These are phyloP conservation scores for Voacanga thouarsii DNA, from an alignment of 257 asterid genomes.

Conservation along the genomic window DNA sequence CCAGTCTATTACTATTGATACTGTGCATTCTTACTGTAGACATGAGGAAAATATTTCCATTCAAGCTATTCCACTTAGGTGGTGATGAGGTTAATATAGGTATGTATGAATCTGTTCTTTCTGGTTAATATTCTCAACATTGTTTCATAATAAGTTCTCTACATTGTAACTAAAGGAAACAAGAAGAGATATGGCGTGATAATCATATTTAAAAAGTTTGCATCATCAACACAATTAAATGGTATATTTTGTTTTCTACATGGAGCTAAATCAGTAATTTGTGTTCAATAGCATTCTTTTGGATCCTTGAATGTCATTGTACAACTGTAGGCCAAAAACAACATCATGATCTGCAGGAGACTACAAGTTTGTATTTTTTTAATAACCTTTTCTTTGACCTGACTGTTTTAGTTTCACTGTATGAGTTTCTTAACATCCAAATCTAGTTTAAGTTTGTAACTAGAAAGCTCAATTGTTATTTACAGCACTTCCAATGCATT, in stretches of 20 bases:
- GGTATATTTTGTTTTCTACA: background rate
- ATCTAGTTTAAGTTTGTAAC: background rate
- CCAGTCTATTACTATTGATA: slow-evolving; percentile 15
- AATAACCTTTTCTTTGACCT: background rate
- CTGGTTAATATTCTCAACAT: background rate
- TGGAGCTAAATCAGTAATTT: background rate
- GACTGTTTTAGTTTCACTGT: background rate
- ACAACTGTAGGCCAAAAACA: background rate
- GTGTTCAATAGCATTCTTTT: background rate
- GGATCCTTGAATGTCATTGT: background rate
- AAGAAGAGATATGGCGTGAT: background rate
- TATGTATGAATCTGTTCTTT: slow-evolving; percentile 20
- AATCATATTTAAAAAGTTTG: background rate
- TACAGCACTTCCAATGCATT: background rate
- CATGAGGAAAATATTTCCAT: slow-evolving; percentile 80
- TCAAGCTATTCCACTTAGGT: slow-evolving; percentile 86
- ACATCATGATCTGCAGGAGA: background rate
- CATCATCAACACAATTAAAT: background rate
- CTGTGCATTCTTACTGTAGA: slow-evolving; percentile 43
- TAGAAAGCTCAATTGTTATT: background rate
- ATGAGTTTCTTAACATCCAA: background rate
- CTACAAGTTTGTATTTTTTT: background rate
- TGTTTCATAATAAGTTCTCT: background rate
- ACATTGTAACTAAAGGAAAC: background rate
- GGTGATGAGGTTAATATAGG: slow-evolving; percentile 98